Evolutionary conservation across 2,329 filamentous ascomycete genomes (phyloP), one percentile per base, ranked within the genome.

Genomic region (Trichoderma asperellum): DNA sequence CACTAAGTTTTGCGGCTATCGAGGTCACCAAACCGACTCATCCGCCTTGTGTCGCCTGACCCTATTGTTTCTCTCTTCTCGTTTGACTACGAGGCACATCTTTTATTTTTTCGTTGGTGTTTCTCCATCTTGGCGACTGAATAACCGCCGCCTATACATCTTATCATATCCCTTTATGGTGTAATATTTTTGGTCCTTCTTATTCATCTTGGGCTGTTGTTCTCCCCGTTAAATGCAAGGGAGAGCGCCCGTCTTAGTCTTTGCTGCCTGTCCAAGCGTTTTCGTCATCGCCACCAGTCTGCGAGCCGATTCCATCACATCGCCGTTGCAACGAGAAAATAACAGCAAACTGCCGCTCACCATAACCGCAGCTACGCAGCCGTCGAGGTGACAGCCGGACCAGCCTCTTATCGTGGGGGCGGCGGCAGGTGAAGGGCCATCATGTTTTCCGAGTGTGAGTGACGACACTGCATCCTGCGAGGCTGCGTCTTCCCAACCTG

Each of bases 401-500:
- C 68, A 49, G 47, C 61, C 40, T 43, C 52, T 67, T 59, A 71
- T 75, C 73, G 74, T 75, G 77, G 76, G 64, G 79, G 77, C 70
- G 77, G 75, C 73, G 76, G 78, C 73, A 75, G 76, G 74, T 72
- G 74, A 76, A 75, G 76, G 74, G 72, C 74, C 72, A 74, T 61
- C 62, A 83, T 83, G 81, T 83, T 83, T 83, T 97, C 93, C 69
- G 93, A 97, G 89, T 97, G 93, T 96, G 86, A 83, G 92, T 85
- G 12, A 68, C 27, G 49, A 34, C 55, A 49, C 40, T 57, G 24
- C 24, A 24, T 27, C 40, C 37, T 47, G 14, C 29, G 49, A 67
- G 40, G 7, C 53, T 57, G 37, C 35, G 18, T 59, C 53, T 57
- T 43, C 40, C 18, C 59, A 32, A 49, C 58, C 37, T 49, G 52